Base-by-base conservation (phyloP, 73 alveolate genomes). In the Paramecium caudatum region DNA sequence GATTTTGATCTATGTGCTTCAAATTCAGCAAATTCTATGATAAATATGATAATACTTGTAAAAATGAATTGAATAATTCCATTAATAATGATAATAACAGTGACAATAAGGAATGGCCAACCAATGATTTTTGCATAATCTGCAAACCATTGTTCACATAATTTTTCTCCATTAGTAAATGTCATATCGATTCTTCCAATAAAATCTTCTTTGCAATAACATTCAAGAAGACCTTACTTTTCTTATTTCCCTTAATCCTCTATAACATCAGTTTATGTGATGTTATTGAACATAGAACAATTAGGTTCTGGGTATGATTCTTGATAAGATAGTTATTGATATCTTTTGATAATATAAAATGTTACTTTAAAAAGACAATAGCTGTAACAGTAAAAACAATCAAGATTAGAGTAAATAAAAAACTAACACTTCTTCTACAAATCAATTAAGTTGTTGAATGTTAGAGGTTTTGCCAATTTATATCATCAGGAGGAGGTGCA, bases 401-500 rank as follows among this genome's bases (percentile, higher is more conserved):
- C 17, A 74, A 21, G 2, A 45, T 23, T 1, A 74, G 19, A 41
- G 88, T 74, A 0, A 74, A 27, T 16, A 74, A 36, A 19, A 74
- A 74, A 74, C 88, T 74, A 1, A 74, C 41, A 16, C 45, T 41
- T 74, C 88, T 74, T 4, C 88, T 45, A 16, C 25, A 45, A 2
- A 74, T 3, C n/a, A 74, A 74, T 74, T 74, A 41, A 5, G 7
- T 4, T 2, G 69, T 2, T 3, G 69, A 8, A 74, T 74, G 43
- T 12, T 74, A 12, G 16, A 74, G 32, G 19, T 74, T 74, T 47
- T 34, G n/a, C 88, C 88, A 74, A 74, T 74, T 74, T 9, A 74
- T 74, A 74, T 74, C 88, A 74, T 74, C 88, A 10, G 88, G 88
- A 41, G 43, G 88, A 45, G 88, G 88, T 7, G 88, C 88, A 1